Evolutionary conservation across 768 basidiomycete species (phyloP).

Genomic region (Podaxis sp.): DNA sequence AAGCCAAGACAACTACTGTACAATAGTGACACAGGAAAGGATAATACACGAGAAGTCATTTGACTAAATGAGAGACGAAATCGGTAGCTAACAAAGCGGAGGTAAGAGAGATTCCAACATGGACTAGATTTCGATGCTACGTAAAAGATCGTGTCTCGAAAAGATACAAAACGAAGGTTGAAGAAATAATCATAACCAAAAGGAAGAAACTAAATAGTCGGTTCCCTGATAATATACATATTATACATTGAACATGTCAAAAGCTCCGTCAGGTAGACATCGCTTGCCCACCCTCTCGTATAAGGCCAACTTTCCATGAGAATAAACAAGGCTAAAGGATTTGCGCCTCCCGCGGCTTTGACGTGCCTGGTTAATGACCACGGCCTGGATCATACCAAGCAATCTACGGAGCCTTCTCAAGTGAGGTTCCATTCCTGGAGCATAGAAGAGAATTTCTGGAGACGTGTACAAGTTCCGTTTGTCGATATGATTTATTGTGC

Average conservation of each 20-base stretch:
- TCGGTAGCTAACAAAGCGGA: no score
- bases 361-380: background rate
- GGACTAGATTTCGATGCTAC: no score
- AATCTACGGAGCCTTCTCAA: slow-evolving; percentile 38
- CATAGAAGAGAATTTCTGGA: slow-evolving; percentile 32
- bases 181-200: no score
- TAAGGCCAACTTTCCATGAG: background rate
- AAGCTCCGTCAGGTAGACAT: slow-evolving; percentile 5
- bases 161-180: no score
- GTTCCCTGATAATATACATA: no score
- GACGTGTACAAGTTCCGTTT: slow-evolving; percentile 42
- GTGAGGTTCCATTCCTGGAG: slow-evolving; percentile 30
- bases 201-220: no score
- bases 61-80: no score
- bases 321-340: slow-evolving; percentile 7
- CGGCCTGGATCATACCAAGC: slow-evolving; percentile 39
- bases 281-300: slow-evolving; percentile 2
- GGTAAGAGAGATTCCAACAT: no score
- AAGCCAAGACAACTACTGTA: no score
- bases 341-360: background rate
- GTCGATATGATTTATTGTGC: slow-evolving; percentile 48
- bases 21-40: no score
- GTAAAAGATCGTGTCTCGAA: no score
- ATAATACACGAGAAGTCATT: no score
- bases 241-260: slow-evolving; percentile 6